These are phyloP conservation scores for Schwanniomyces pseudopolymorphus DNA, from an alignment of 805 yeast species.

Conservation along the genomic window DNA sequence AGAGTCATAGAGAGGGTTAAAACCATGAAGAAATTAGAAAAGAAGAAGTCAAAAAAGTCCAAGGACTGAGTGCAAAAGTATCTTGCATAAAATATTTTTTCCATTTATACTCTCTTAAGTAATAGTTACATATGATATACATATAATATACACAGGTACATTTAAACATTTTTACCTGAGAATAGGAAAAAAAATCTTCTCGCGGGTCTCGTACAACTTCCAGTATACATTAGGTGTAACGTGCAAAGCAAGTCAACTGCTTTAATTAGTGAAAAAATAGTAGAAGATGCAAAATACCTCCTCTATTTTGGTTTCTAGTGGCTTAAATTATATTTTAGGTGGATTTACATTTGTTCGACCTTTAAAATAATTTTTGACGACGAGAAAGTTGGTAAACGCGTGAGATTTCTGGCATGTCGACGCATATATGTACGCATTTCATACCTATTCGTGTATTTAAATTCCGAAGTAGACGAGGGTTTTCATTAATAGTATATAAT, in stretches of 20 bases:
- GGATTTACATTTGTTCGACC: background rate
- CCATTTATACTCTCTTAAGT: background rate
- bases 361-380: background rate
- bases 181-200: background rate
- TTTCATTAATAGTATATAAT: background rate
- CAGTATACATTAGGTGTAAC: background rate
- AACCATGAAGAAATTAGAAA: slow-evolving; percentile 34
- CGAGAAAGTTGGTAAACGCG: background rate
- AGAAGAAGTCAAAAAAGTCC: slow-evolving; percentile 9
- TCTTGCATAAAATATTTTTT: no score
- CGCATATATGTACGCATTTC: background rate
- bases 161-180: background rate
- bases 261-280: background rate
- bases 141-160: background rate
- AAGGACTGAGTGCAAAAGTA: background rate
- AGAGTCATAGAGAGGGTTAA: slow-evolving; percentile 52
- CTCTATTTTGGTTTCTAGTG: background rate
- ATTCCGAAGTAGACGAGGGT: background rate
- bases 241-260: no score
- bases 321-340: background rate
- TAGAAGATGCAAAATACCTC: background rate
- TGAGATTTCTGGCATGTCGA: background rate
- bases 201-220: no score
- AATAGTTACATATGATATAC: background rate
- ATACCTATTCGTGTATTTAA: background rate